These are phyloP conservation scores for Scheffersomyces amazonensis DNA, from an alignment of 805 yeast species.

Conservation along the genomic window DNA sequence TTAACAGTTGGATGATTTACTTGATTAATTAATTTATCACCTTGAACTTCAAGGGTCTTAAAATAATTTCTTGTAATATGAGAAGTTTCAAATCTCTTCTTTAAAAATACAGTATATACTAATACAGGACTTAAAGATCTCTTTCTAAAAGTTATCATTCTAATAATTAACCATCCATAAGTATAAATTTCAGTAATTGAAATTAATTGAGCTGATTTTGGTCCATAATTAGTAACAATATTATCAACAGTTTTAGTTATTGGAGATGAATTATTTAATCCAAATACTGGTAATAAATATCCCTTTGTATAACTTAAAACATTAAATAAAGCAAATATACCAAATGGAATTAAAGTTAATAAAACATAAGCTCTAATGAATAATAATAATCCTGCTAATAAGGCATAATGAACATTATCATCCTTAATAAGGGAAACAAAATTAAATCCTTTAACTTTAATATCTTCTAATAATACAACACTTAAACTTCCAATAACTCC, in stretches of 20 bases:
- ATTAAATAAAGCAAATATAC: conserved; percentile 79
- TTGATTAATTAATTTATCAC: conserved; percentile 29
- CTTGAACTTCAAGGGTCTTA: conserved; percentile 60
- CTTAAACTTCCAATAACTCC: conserved; percentile 75
- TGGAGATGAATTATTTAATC: conserved; percentile 31
- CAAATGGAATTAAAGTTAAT: conserved; percentile 69
- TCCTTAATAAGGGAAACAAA: conserved; percentile 30
- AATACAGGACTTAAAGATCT: conserved; percentile 61
- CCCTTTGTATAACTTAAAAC: conserved; percentile 67
- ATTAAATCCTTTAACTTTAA: conserved; percentile 27
- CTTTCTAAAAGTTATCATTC: conserved; percentile 57
- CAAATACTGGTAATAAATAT: conserved; percentile 59
- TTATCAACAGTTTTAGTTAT: conserved; percentile 38
- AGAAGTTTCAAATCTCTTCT: conserved; percentile 74
- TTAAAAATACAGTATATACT: conserved; percentile 61
- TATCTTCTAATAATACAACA: conserved; percentile 63
- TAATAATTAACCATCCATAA: conserved; percentile 41
- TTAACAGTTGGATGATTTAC: conserved; percentile 28
- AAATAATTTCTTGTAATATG: conserved; percentile 66
- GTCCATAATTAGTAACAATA: conserved; percentile 34
- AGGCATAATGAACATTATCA: conserved; percentile 73
- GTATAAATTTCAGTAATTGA: conserved; percentile 42
- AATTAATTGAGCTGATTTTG: conserved; percentile 37
- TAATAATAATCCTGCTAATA: conserved; percentile 48
- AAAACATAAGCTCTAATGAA: conserved; percentile 56